phyloP scores from a whole-genome alignment of 129 eudicot species.

The Chrysanthemum lavandulifolium region DNA sequence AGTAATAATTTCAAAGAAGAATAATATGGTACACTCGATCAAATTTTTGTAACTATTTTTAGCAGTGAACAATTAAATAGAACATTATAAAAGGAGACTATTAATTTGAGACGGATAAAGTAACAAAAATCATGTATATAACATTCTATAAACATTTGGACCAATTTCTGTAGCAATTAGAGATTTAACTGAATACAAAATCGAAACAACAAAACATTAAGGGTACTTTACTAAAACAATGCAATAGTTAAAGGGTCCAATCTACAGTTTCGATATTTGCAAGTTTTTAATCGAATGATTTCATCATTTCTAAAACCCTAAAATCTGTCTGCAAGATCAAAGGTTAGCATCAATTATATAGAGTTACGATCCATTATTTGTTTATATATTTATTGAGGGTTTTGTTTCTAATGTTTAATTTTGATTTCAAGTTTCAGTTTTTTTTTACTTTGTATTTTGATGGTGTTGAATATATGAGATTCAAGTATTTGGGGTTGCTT shows the following conservation, averaged over 20 bases:
- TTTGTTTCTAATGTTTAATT: too few relatives aligned
- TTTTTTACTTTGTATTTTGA: neutral
- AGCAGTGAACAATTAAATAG: too few relatives aligned
- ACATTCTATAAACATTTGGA: neutral
- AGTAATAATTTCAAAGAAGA: too few relatives aligned
- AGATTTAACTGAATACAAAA: neutral
- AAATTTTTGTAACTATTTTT: too few relatives aligned
- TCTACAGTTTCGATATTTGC: neutral
- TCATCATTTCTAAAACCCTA: conserved; percentile 23
- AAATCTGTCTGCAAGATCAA: neutral
- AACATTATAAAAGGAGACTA: too few relatives aligned
- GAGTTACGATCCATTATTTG: too few relatives aligned
- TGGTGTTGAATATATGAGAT: too few relatives aligned
- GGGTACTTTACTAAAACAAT: neutral
- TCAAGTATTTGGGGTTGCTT: too few relatives aligned
- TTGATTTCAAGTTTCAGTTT: too few relatives aligned
- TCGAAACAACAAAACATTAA: neutral
- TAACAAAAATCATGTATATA: too few relatives aligned
- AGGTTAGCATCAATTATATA: neutral
- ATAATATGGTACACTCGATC: too few relatives aligned
- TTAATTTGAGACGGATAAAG: too few relatives aligned
- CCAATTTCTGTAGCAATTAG: neutral
- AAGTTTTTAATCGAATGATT: neutral
- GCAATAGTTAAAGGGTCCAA: conserved; percentile 1
- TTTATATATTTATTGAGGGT: neutral